phyloP scores from a whole-genome alignment of 257 asterid genomes.

The Penstemon barbatus region DNA sequence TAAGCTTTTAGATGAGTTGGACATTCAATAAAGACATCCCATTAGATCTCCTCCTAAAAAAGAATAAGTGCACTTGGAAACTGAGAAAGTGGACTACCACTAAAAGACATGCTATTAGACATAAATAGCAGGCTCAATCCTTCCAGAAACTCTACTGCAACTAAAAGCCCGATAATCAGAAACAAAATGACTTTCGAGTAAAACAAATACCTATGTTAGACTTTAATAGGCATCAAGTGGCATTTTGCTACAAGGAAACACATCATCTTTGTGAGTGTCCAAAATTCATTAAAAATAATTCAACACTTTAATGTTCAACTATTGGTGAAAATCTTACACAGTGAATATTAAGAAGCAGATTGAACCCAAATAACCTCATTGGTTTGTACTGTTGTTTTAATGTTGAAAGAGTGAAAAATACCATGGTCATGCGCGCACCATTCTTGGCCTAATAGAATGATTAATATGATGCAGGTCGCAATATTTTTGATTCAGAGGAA shows the following conservation, averaged over 20 bases:
- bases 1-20: no score
- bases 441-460: constrained; percentile 24
- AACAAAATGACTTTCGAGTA: neutral
- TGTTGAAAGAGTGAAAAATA: constrained; percentile 8
- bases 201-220: neutral
- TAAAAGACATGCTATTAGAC: neutral
- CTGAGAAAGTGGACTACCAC: neutral
- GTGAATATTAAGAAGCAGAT: constrained; percentile 5
- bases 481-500: constrained; percentile 96
- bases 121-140: neutral
- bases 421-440: neutral
- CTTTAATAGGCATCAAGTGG: neutral
- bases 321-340: neutral
- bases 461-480: constrained; percentile 64
- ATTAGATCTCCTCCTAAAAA: constrained; percentile 11
- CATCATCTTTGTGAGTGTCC: neutral
- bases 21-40: no score
- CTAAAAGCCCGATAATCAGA: neutral
- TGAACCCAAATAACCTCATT: neutral
- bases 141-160: neutral
- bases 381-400: neutral
- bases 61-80: constrained; percentile 13
- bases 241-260: neutral
- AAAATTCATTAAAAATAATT: neutral
- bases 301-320: neutral